Evolutionary conservation across 768 basidiomycete genomes (phyloP), one percentile per base, ranked within the genome.

Genomic region (Royoungia palumana): DNA sequence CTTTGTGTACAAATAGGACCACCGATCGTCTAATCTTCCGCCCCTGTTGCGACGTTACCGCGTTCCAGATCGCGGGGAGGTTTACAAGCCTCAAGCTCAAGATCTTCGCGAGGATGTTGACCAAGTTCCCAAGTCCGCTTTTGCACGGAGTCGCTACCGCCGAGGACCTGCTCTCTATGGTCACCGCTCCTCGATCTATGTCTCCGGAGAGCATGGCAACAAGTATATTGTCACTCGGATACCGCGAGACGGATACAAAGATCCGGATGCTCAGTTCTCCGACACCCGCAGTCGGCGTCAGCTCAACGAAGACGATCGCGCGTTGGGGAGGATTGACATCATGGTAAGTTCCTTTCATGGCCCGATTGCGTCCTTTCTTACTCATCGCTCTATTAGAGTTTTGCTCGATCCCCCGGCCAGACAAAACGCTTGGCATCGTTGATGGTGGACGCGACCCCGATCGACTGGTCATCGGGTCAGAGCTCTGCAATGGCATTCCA

Each of bases 241-340:
- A 3, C 45, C 37, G 13, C 27, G 12, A 10, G 9, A 28, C 16
- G 38, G 24, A 3, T 8, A n/a, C 16, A 19, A 19, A 21, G 40
- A 22, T 25, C 17, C 20, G 17, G 44, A 13, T 4, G 40, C 21
- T 19, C 43, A 13, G 10, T 17, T 35, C 2, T 41, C 50, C 16
- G 47, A 44, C 38, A 12, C 38, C 1, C 8, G 42, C 24, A 17
- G 20, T 47, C 50, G 54, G 8, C 59, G 47, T 46, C 56, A 53
- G 28, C 35, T 25, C 28, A 44, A 44, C n/a, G 61, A 47, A 38
- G 49, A 41, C 24, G 48, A 44, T 10, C 66, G 67, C 3, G 71
- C 67, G 8, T 60, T 69, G 8, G 80, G 82, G 5, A 67, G 49
- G 4, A 65, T 83, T 40, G 72, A 77, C 52, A 74, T 84, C 50